A percentile compares a stretch with the other conserved stretches of the same genome.
phyloP scores from a whole-genome alignment of 768 basidiomycete species.

The Candolleomyces efflorescens region DNA sequence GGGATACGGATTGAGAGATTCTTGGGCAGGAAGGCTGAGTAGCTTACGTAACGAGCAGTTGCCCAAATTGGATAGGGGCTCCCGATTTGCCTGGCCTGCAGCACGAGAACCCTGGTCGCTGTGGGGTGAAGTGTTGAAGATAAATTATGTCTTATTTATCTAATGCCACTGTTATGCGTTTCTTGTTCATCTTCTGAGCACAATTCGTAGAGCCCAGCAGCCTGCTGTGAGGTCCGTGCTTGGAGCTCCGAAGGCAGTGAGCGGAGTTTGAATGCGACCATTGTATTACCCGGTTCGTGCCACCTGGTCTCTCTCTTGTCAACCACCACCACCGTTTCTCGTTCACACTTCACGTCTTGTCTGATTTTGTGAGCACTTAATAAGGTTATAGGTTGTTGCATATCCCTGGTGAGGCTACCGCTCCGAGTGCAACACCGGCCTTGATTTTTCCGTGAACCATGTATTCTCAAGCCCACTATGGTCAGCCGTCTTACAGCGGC shows the following conservation, averaged over 20 bases:
- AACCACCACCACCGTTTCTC: slow-evolving; percentile 16
- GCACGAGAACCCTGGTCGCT: too few species aligned
- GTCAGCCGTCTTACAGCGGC: slow-evolving; percentile 51
- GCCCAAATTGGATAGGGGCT: neutral
- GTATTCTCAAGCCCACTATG: slow-evolving; percentile 29
- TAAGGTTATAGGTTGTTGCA: neutral
- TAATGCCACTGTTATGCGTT: too few species aligned
- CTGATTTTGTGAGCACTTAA: slow-evolving; percentile 2
- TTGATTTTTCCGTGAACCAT: slow-evolving; percentile 10
- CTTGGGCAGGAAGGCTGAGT: neutral
- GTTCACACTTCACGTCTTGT: slow-evolving; percentile 4
- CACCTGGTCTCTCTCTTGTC: slow-evolving; percentile 7
- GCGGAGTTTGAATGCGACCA: slow-evolving; percentile 12
- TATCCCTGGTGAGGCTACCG: slow-evolving; percentile 3
- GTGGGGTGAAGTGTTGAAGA: too few species aligned
- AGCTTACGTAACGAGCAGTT: neutral
- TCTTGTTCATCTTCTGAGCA: neutral
- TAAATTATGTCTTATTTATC: too few species aligned
- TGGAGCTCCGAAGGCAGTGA: neutral
- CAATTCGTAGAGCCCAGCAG: neutral
- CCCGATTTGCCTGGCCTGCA: neutral
- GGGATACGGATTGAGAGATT: neutral
- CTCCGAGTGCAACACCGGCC: slow-evolving; percentile 22
- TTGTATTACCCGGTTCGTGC: slow-evolving; percentile 5
- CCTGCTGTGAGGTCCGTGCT: neutral